Base-by-base conservation (phyloP, 805 yeast genomes). In the Ogataea nitratoaversa region DNA sequence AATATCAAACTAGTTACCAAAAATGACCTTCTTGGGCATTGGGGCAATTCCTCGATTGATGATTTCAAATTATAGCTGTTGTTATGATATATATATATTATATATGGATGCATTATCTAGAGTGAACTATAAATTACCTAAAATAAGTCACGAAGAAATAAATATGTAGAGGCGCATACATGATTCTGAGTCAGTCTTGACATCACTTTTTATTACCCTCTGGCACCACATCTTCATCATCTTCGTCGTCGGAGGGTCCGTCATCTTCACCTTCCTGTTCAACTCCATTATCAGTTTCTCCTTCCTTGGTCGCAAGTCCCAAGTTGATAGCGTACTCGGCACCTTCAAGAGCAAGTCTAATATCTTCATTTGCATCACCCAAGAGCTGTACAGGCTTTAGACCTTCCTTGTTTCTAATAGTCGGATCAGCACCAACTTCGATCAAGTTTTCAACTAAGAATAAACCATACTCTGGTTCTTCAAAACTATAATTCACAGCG, bases 351-450 rank as follows among this genome's bases (percentile, higher is more conserved):
- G 79, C 65, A 52, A 79, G 79, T 31, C 68, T 67, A 46, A 91
- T 69, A 41, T 76, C 72, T 2, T 70, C 75, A 43, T 79, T 67
- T 13, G 80, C 77, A 18, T 70, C 69, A 8, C 74, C 72, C 14
- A 57, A 44, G 44, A 89, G 68, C 49, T 87, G 88, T 30, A 83
- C 71, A 6, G 98, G 95, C 50, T 76, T 85, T 52, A 82, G 73
- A 19, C 86, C 86, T 30, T 71, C 68, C 28, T 70, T 72, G 56
- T 84, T 84, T 47, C 60, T 71, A 14, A 75, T 57, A 36, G 74
- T 70, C 2, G 95, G 86, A 62, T 90, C 93, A 2, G 93, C 82
- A 3, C 99, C 98, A 22, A 95, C 95, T 54, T 90, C 96, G 30
- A 93, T 67, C 46, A 93, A 72, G 58, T 82, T 84, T 54, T 86